These are phyloP conservation scores for Tagetes erecta DNA, from an alignment of 129 eudicot genomes.

Conservation along the genomic window DNA sequence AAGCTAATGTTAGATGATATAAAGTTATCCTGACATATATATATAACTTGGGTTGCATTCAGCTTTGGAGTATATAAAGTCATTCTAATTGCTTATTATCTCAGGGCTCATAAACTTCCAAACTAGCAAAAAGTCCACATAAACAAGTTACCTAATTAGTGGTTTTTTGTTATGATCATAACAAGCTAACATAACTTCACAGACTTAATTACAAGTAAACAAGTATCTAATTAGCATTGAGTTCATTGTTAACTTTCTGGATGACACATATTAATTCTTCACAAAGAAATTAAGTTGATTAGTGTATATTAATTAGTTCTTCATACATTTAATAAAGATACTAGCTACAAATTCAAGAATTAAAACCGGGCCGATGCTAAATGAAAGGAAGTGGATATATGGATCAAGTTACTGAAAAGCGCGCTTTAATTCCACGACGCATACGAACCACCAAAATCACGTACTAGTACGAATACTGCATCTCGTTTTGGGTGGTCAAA, in stretches of 20 bases:
- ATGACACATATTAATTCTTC: too few relatives aligned
- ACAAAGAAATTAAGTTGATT: too few relatives aligned
- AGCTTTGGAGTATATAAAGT: not conserved
- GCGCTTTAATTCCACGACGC: not conserved
- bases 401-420: not conserved
- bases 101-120: not conserved
- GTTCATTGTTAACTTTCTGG: not conserved
- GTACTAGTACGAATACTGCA: not conserved
- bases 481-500: slow-evolving; percentile 25
- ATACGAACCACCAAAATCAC: not conserved
- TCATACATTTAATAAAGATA: too few relatives aligned
- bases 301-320: too few relatives aligned
- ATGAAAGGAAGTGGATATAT: not conserved
- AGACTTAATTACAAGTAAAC: not conserved
- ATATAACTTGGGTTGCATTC: not conserved
- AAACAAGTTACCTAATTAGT: too few relatives aligned
- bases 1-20: too few relatives aligned
- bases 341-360: too few relatives aligned
- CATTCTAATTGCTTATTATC: not conserved
- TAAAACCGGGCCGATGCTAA: not conserved
- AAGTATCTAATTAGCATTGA: not conserved
- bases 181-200: not conserved
- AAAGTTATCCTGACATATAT: too few relatives aligned
- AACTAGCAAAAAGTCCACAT: not conserved
- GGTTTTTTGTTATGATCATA: too few relatives aligned